A percentile compares a stretch with the other conserved stretches of the same genome.
Evolutionary conservation across 176 grass and related monocot species (phyloP).

Genomic region (Metroxylon sagu): DNA sequence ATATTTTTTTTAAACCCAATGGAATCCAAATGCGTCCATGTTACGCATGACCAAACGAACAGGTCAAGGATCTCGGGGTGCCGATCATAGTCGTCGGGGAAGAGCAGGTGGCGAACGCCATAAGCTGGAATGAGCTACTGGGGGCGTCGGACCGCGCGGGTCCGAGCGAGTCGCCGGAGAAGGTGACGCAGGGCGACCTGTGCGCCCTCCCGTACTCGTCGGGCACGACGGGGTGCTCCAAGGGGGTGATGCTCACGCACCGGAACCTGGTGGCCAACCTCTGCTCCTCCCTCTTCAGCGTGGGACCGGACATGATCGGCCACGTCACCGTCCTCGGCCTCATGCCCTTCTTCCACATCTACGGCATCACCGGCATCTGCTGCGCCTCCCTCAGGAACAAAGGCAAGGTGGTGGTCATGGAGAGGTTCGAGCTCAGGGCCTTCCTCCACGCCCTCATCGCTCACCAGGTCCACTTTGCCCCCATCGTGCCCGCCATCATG

Average conservation of each 20-base stretch:
- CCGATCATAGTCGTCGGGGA: conserved; percentile 35
- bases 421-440: conserved; percentile 53
- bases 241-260: conserved; percentile 89
- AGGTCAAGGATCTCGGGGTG: conserved; percentile 50
- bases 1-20: neutral
- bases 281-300: conserved; percentile 49
- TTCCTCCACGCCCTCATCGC: conserved; percentile 45
- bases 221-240: conserved; percentile 73
- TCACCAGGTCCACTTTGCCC: conserved; percentile 67
- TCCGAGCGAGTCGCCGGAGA: conserved; percentile 13
- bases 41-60: neutral
- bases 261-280: conserved; percentile 83
- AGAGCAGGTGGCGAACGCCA: conserved; percentile 4
- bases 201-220: conserved; percentile 83
- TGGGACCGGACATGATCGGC: conserved; percentile 26
- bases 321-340: conserved; percentile 46
- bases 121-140: conserved; percentile 62
- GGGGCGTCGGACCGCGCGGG: conserved; percentile 43
- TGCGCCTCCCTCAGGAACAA: conserved; percentile 64
- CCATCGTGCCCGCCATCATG: conserved; percentile 67
- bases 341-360: conserved; percentile 95
- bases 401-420: conserved; percentile 88
- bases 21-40: too few relatives aligned
- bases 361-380: conserved; percentile 83
- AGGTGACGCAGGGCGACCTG: conserved; percentile 40